A percentile compares a stretch with the other conserved stretches of the same genome.
Evolutionary conservation across 306 rosid species (phyloP).

Genomic region (Gillenia trifoliata): DNA sequence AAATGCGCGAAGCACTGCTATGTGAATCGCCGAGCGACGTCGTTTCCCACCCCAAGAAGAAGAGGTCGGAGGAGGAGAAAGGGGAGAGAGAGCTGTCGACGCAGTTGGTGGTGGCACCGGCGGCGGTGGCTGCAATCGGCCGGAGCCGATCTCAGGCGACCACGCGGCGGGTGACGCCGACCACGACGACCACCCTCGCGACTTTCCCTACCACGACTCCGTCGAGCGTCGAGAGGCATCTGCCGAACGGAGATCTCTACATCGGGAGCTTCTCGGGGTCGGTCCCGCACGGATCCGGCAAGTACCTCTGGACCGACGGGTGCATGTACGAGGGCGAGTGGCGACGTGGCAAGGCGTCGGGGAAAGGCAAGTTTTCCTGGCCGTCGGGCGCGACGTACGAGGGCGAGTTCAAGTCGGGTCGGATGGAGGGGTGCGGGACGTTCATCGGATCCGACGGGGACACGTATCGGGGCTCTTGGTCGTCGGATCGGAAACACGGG

Average conservation of each 20-base stretch:
- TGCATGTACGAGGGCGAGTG: slow-evolving; percentile 95
- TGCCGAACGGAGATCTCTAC: slow-evolving; percentile 86
- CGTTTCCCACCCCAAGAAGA: slow-evolving; percentile 42
- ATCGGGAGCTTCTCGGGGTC: slow-evolving; percentile 67
- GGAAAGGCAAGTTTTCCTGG: slow-evolving; percentile 91
- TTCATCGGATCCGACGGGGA: slow-evolving; percentile 85
- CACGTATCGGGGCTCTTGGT: slow-evolving; percentile 74
- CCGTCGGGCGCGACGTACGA: slow-evolving; percentile 90
- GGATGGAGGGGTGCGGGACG: slow-evolving; percentile 83
- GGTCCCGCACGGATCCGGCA: slow-evolving; percentile 81
- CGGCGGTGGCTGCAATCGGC: slow-evolving; percentile 4
- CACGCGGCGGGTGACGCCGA: slow-evolving; percentile 64
- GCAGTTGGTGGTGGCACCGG: slow-evolving; percentile 29
- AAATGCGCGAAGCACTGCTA: slow-evolving; percentile 68
- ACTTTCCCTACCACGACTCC: not conserved
- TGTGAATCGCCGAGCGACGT: slow-evolving; percentile 30
- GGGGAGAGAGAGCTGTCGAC: slow-evolving; percentile 15
- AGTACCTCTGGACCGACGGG: slow-evolving; percentile 85
- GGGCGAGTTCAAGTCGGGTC: slow-evolving; percentile 89
- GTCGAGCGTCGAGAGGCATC: slow-evolving; percentile 29
- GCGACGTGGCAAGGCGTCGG: slow-evolving; percentile 86
- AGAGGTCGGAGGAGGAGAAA: slow-evolving; percentile 31
- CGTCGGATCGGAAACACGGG: slow-evolving; percentile 69
- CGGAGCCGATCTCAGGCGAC: slow-evolving; percentile 62
- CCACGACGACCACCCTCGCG: slow-evolving; percentile 14